Conservation (phyloP, 441 rosid species). For the Cnidoscolus chayamansa region DNA sequence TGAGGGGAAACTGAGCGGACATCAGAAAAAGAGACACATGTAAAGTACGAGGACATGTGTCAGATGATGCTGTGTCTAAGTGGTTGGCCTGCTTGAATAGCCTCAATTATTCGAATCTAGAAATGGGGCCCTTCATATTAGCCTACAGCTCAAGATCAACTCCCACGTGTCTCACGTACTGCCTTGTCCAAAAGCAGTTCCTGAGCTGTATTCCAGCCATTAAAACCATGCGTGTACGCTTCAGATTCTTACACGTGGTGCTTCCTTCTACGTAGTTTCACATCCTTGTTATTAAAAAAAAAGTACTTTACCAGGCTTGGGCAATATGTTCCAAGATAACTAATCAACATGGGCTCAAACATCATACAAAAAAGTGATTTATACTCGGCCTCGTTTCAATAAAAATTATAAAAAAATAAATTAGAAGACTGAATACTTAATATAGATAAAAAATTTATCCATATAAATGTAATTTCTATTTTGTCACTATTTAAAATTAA, state of each 20-base stretch:
- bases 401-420: too few relatives aligned
- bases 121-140: background rate
- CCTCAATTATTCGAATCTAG: conserved; percentile 14
- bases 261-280: background rate
- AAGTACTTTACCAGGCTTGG: too few relatives aligned
- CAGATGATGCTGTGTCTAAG: background rate
- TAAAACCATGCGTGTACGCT: background rate
- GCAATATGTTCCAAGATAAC: too few relatives aligned
- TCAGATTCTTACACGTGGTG: background rate
- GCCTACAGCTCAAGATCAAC: background rate
- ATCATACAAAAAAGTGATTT: too few relatives aligned
- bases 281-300: too few relatives aligned
- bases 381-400: too few relatives aligned
- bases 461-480: too few relatives aligned
- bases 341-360: too few relatives aligned
- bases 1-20: background rate
- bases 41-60: background rate
- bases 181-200: conserved; percentile 9
- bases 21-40: background rate
- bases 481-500: too few relatives aligned
- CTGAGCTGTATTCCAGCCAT: conserved; percentile 1
- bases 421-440: too few relatives aligned
- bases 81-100: background rate
- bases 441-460: too few relatives aligned
- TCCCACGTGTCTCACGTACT: conserved; percentile 7